Conservation (phyloP, 495 filamentous ascomycete species). For the Thermothielavioides terrestris region DNA sequence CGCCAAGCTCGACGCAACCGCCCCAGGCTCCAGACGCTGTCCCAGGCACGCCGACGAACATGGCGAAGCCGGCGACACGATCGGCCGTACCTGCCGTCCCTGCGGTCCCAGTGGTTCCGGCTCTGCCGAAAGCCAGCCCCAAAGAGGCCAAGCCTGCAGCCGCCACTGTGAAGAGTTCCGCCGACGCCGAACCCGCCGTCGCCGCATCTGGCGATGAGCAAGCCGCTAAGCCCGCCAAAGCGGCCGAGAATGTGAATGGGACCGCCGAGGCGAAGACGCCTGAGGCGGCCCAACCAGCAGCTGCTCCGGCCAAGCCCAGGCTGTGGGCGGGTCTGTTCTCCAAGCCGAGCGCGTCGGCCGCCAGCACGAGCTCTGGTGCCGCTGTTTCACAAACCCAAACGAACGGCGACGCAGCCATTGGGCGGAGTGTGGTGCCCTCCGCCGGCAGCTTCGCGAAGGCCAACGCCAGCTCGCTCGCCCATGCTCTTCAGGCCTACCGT, state of each 20-base stretch:
- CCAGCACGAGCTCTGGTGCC: slow-evolving; percentile 18
- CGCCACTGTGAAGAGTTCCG: slow-evolving; percentile 13
- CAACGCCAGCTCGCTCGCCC: slow-evolving; percentile 57
- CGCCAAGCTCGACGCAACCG: slow-evolving; percentile 52
- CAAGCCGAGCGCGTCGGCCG: slow-evolving; percentile 34
- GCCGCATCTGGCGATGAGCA: slow-evolving; percentile 3
- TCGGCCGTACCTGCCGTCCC: slow-evolving; percentile 55
- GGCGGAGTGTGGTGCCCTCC: slow-evolving; percentile 1
- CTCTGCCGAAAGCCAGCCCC: slow-evolving; percentile 47
- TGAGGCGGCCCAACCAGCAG: slow-evolving; percentile 28
- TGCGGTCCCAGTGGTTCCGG: slow-evolving; percentile 59
- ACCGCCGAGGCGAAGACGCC: slow-evolving; percentile 12
- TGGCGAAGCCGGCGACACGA: slow-evolving; percentile 39
- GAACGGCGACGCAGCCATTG: slow-evolving; percentile 16
- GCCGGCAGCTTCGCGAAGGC: slow-evolving; percentile 38
- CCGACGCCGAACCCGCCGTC: slow-evolving; percentile 8
- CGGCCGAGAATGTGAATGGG: slow-evolving; percentile 16
- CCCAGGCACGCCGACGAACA: slow-evolving; percentile 24
- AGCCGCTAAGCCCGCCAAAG: slow-evolving; percentile 17
- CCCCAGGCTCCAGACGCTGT: slow-evolving; percentile 26
- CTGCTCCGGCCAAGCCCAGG: slow-evolving; percentile 49
- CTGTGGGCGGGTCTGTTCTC: slow-evolving; percentile 72
- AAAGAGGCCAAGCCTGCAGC: slow-evolving; percentile 36
- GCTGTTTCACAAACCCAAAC: slow-evolving; percentile 20
- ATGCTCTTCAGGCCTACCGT: slow-evolving; percentile 60